A percentile compares a stretch with the other conserved stretches of the same genome.
These are phyloP conservation scores for Pyracantha coccinea DNA, from an alignment of 331 rosid species.

Conservation along the genomic window DNA sequence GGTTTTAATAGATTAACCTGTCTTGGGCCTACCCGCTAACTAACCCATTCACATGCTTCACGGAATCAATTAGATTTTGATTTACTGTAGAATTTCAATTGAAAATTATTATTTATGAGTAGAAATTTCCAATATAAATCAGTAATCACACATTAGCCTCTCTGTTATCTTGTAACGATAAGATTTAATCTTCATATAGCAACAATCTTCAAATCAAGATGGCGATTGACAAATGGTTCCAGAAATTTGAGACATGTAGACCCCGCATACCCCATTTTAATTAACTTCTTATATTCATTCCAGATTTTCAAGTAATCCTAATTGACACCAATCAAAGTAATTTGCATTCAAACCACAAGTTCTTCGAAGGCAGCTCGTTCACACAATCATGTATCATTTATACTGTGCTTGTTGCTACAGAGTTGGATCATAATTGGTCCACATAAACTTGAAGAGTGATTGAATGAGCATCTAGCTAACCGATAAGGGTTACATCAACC, in stretches of 20 bases:
- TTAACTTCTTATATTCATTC: conserved; percentile 7
- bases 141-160: conserved; percentile 8
- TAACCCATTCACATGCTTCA: conserved; percentile 13
- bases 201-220: conserved; percentile 25
- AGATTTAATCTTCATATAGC: conserved; percentile 31
- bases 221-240: conserved; percentile 43
- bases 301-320: neutral
- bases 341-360: conserved; percentile 15
- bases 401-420: conserved; percentile 1
- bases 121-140: conserved; percentile 5
- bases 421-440: conserved; percentile 14
- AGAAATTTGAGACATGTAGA: conserved; percentile 41
- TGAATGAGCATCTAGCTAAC: conserved; percentile 1
- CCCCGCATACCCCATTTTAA: conserved; percentile 23
- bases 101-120: neutral
- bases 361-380: conserved; percentile 15
- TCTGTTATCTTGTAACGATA: conserved; percentile 38
- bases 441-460: conserved; percentile 1
- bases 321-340: neutral
- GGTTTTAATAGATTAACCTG: neutral
- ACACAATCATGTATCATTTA: conserved; percentile 8
- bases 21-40: neutral
- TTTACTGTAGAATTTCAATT: conserved; percentile 6
- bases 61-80: conserved; percentile 5
- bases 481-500: conserved; percentile 14